A percentile compares a stretch with the other conserved stretches of the same genome.
Evolutionary conservation across 305 asterid genomes (phyloP).

Genomic region (Rubia occidens): DNA sequence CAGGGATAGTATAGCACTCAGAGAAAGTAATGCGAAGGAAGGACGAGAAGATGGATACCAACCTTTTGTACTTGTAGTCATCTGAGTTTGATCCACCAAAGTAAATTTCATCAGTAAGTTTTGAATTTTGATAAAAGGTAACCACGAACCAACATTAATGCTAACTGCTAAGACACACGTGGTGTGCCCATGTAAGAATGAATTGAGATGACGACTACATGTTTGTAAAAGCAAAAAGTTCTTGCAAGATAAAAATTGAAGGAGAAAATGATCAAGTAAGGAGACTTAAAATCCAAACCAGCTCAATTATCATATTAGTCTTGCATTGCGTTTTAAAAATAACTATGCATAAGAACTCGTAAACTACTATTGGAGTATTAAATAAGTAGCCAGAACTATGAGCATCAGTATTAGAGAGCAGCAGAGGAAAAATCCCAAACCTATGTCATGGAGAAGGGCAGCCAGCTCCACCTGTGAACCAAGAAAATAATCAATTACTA

Average conservation of each 20-base stretch:
- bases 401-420: slow-evolving; percentile 6
- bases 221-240: not conserved
- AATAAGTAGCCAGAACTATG: not conserved
- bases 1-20: not conserved
- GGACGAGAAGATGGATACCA: slow-evolving; percentile 19
- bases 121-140: not conserved
- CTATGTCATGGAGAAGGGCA: slow-evolving; percentile 93
- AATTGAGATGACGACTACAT: slow-evolving; percentile 5
- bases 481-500: slow-evolving; percentile 3
- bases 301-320: not conserved
- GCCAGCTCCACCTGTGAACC: slow-evolving; percentile 78
- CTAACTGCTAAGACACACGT: not conserved
- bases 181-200: not conserved
- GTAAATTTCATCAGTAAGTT: slow-evolving; percentile 17
- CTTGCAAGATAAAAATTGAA: not conserved
- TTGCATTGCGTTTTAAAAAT: not conserved
- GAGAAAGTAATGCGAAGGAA: not conserved
- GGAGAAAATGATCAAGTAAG: not conserved
- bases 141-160: not conserved
- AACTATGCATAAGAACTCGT: not conserved
- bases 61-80: slow-evolving; percentile 84
- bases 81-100: slow-evolving; percentile 45
- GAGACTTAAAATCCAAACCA: not conserved
- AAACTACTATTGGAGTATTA: not conserved
- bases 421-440: slow-evolving; percentile 19